These are phyloP conservation scores for Dorcoceras hygrometricum DNA, from an alignment of 257 asterid genomes.

Conservation along the genomic window DNA sequence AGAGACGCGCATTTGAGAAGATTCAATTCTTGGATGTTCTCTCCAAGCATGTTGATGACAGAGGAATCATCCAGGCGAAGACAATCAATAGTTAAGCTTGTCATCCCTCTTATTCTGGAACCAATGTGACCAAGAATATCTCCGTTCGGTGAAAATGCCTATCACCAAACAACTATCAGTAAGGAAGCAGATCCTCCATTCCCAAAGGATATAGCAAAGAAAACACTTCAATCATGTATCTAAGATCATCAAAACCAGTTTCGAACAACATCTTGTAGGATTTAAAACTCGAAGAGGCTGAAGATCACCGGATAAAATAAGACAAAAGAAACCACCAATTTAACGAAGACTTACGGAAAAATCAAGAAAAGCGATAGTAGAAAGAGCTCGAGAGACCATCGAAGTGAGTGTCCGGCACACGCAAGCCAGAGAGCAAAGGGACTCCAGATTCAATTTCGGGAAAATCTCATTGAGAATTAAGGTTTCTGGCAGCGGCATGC, in stretches of 20 bases:
- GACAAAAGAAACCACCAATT: background rate
- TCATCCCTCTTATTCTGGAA: conserved; percentile 34
- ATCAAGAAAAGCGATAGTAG: conserved; percentile 50
- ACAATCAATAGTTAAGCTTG: conserved; percentile 58
- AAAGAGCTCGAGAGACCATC: conserved; percentile 41
- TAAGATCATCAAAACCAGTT: background rate
- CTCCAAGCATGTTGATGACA: conserved; percentile 41
- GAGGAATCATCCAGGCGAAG: conserved; percentile 47
- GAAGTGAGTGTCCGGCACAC: conserved; percentile 43
- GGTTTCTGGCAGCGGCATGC: conserved; percentile 54
- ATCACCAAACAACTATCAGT: conserved; percentile 21
- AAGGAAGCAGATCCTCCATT: conserved; percentile 12
- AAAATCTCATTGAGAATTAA: conserved; percentile 38
- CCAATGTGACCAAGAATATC: conserved; percentile 43
- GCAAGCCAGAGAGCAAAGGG: conserved; percentile 61
- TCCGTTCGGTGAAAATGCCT: conserved; percentile 58
- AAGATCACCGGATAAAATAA: background rate
- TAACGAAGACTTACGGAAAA: conserved; percentile 50
- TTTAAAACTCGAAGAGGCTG: background rate
- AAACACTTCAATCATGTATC: conserved; percentile 4
- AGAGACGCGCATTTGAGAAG: conserved; percentile 63
- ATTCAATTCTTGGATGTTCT: conserved; percentile 51
- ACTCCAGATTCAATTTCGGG: conserved; percentile 46
- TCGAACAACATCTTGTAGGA: background rate
- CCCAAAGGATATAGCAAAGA: conserved; percentile 5